Evolutionary conservation across 108 stramenopile species (phyloP).

Genomic region (Stephanodiscus triporus): DNA sequence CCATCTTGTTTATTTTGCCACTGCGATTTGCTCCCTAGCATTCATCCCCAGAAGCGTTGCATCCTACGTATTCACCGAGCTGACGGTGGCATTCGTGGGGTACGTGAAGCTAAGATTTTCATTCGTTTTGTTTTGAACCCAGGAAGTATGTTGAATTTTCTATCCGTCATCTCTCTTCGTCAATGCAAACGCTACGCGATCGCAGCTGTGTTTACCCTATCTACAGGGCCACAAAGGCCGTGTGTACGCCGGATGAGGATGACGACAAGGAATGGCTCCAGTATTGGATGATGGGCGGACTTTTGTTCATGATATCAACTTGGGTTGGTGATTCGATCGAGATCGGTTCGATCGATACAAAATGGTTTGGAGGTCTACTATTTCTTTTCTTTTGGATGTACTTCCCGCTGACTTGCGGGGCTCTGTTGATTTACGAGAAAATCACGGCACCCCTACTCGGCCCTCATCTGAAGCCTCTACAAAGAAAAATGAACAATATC

Average conservation of each 20-base stretch:
- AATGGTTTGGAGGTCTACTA: slow-evolving; percentile 29
- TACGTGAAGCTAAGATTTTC: neutral
- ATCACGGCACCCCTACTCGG: slow-evolving; percentile 54
- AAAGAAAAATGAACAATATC: slow-evolving; percentile 15
- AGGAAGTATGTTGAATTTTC: too few species aligned
- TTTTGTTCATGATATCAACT: slow-evolving; percentile 42
- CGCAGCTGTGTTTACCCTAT: slow-evolving; percentile 29
- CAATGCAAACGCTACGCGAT: too few species aligned
- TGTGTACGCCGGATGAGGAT: slow-evolving; percentile 37
- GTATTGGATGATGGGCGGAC: slow-evolving; percentile 41
- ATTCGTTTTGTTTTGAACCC: too few species aligned
- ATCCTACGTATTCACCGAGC: slow-evolving; percentile 29
- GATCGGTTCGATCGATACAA: slow-evolving; percentile 9
- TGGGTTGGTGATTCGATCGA: slow-evolving; percentile 45
- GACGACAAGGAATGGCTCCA: slow-evolving; percentile 52
- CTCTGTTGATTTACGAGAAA: slow-evolving; percentile 37
- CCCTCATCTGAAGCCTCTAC: slow-evolving; percentile 35
- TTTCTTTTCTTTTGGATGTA: slow-evolving; percentile 56
- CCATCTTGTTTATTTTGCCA: slow-evolving; percentile 15
- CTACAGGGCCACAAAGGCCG: slow-evolving; percentile 40
- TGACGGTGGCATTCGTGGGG: slow-evolving; percentile 36
- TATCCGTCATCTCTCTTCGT: too few species aligned
- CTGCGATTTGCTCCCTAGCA: slow-evolving; percentile 12
- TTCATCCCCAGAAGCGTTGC: slow-evolving; percentile 21
- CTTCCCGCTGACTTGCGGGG: slow-evolving; percentile 57